phyloP scores from a whole-genome alignment of 2,329 filamentous ascomycete genomes.

The Grosmannia clavigera region DNA sequence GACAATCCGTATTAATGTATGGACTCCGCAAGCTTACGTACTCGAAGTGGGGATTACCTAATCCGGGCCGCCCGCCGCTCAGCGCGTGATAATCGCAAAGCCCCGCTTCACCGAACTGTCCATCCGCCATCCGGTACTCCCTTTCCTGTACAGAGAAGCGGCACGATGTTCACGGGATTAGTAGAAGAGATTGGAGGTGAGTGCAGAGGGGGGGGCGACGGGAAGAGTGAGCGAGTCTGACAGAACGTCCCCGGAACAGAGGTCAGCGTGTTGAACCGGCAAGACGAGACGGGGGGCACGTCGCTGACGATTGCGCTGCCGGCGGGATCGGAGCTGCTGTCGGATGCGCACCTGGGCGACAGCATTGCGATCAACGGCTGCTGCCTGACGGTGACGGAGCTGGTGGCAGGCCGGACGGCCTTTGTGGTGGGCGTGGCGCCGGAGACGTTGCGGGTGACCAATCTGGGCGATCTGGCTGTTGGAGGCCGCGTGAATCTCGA shows the following conservation, averaged over 20 bases:
- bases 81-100: neutral
- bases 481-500: conserved; percentile 78
- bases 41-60: too few relatives aligned
- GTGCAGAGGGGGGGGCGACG: conserved; percentile 18
- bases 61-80: too few relatives aligned
- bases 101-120: neutral
- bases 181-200: conserved; percentile 87
- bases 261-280: conserved; percentile 66
- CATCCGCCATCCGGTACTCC: neutral
- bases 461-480: conserved; percentile 63
- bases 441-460: conserved; percentile 90
- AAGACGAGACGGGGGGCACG: conserved; percentile 77
- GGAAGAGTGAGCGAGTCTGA: conserved; percentile 8
- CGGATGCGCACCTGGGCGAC: conserved; percentile 77
- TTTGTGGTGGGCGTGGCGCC: conserved; percentile 94
- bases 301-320: conserved; percentile 73
- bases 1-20: neutral
- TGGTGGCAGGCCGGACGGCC: conserved; percentile 18
- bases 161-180: conserved; percentile 84
- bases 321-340: conserved; percentile 58
- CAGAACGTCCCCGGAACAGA: conserved; percentile 35
- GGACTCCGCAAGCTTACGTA: too few relatives aligned
- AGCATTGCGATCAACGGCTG: conserved; percentile 93
- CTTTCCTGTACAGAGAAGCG: neutral
- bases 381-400: conserved; percentile 73